Evolutionary conservation across 805 yeast species (phyloP).

Genomic region (Wickerhamiella australiensis): DNA sequence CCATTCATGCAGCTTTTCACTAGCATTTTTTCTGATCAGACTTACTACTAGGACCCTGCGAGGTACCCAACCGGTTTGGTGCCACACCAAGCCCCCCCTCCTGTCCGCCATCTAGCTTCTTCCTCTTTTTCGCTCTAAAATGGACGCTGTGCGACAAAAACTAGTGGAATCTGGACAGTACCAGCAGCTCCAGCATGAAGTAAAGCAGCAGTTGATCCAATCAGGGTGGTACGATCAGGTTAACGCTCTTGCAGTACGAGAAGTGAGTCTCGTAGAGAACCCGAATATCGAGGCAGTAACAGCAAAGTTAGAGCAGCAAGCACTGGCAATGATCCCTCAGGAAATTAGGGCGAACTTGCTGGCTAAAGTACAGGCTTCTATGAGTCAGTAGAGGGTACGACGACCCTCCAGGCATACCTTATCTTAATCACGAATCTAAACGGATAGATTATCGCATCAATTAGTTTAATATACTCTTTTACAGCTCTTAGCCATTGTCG

Average conservation of each 20-base stretch:
- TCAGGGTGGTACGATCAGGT: conserved; percentile 82
- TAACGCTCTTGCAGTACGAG: conserved; percentile 40
- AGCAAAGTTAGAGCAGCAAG: conserved; percentile 47
- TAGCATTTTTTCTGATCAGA: too few relatives aligned
- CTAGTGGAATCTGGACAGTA: conserved; percentile 18
- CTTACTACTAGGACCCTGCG: too few relatives aligned
- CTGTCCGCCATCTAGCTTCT: too few relatives aligned
- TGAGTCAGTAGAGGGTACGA: too few relatives aligned
- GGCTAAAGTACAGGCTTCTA: conserved; percentile 1
- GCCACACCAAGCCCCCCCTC: too few relatives aligned
- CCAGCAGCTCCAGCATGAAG: conserved; percentile 42
- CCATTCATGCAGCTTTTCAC: too few relatives aligned
- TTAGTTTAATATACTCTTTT: too few relatives aligned
- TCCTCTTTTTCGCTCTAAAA: too few relatives aligned
- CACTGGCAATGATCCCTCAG: conserved; percentile 52
- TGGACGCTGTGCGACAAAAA: conserved; percentile 5
- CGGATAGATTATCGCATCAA: too few relatives aligned
- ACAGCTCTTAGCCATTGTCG: too few relatives aligned
- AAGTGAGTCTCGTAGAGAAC: conserved; percentile 33
- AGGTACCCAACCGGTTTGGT: background rate
- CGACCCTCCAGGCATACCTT: too few relatives aligned
- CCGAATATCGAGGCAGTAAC: conserved; percentile 44
- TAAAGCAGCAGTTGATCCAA: conserved; percentile 54
- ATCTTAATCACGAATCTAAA: too few relatives aligned
- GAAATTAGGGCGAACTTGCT: conserved; percentile 49